Evolutionary conservation across 306 rosid species (phyloP), one percentile per base, ranked within the genome.

Genomic region (Geum urbanum): DNA sequence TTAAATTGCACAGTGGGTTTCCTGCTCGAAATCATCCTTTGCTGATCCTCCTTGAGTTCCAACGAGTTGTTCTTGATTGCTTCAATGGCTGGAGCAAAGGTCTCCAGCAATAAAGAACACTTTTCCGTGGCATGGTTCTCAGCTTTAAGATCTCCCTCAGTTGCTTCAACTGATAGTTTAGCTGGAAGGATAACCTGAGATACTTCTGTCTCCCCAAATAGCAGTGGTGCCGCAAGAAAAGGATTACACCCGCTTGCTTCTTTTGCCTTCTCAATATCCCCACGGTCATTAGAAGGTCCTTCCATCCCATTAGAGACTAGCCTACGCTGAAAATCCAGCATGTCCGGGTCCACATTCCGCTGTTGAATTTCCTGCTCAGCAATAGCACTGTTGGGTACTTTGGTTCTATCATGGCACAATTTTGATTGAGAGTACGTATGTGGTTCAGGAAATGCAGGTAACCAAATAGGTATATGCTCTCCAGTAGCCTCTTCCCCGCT

Each of bases 11-110:
- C 89, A 45, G 77, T 70, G 53, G 89, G 83, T 73, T 82, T 80
- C 79, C 84, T 84, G 67, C 79, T 86, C 57, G 72, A 63, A 71
- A 66, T 57, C 47, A 72, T 49, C 53, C 75, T 81, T 53, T 73
- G 66, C 56, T 35, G 86, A 39, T 74, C 85, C 61, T 82, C 94
- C 52, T 79, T 79, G 20, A 79, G 74, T 74, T 82, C 86, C 69
- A 32, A 16, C 14, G 52, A 54, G 8, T 77, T 51, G 63, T 69
- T 82, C 68, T 87, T 84, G 73, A 89, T 83, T 1, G 88, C 87
- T 79, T 87, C 96, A 83, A 89, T 89, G 53, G 90, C 92, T 13
- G 98, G 95, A 77, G 88, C 84, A 83, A 84, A 87, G 41, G 95
- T 76, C 77, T 87, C 92, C 79, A 84, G 67, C 65, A 87, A 87